phyloP scores from a whole-genome alignment of 139 green algal species.

The Dunaliella primolecta region DNA sequence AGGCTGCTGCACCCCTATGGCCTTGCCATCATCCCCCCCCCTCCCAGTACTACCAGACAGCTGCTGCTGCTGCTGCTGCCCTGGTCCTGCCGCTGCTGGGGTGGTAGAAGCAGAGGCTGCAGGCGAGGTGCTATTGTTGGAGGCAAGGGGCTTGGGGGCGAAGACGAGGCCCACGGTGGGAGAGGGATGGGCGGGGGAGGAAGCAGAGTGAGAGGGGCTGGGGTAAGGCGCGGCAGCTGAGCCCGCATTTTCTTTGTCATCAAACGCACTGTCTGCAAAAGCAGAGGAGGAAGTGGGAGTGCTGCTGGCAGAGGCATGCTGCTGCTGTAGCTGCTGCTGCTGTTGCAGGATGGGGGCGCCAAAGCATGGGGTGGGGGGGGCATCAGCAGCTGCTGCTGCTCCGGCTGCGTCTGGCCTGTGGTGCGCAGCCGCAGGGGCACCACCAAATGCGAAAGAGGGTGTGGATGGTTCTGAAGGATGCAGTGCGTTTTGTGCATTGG shows the following conservation, averaged over 20 bases:
- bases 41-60: too few relatives aligned
- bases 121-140: too few relatives aligned
- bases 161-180: too few relatives aligned
- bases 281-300: constrained; percentile 6
- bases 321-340: background rate
- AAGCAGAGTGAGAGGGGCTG: too few relatives aligned
- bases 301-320: background rate
- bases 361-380: background rate
- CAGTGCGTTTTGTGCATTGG: background rate
- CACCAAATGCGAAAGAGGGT: background rate
- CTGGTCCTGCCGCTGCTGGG: too few relatives aligned
- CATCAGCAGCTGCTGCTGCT: background rate
- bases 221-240: too few relatives aligned
- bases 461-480: background rate
- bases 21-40: too few relatives aligned
- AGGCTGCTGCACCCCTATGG: too few relatives aligned
- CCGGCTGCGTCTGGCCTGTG: background rate
- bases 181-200: too few relatives aligned
- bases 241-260: constrained; percentile 10
- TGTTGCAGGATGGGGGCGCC: background rate
- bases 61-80: too few relatives aligned
- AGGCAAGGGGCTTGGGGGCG: too few relatives aligned
- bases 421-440: background rate
- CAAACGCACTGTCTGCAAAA: background rate
- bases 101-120: too few relatives aligned